Percentiles rank a stretch among this genome's conserved stretches.
These are phyloP conservation scores for Helicosporidium sp. DNA, from an alignment of 139 green algal genomes.

Conservation along the genomic window DNA sequence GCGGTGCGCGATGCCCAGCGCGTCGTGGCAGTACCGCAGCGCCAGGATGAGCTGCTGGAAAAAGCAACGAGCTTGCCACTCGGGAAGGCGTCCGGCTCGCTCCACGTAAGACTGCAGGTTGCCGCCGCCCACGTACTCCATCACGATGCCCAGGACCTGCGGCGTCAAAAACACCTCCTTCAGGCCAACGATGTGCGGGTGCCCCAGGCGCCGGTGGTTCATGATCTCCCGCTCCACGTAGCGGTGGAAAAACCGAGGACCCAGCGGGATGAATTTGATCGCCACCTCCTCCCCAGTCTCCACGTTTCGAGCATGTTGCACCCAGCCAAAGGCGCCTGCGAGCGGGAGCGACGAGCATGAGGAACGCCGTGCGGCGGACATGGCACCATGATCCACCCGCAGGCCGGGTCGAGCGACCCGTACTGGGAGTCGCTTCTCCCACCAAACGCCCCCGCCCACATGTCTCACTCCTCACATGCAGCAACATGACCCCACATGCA, in stretches of 20 bases:
- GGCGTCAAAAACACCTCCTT: slow-evolving; percentile 35
- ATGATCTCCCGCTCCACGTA: slow-evolving; percentile 41
- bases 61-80: slow-evolving; percentile 35
- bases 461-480: no score
- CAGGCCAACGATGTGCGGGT: slow-evolving; percentile 36
- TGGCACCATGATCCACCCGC: no score
- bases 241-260: slow-evolving; percentile 17
- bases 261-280: slow-evolving; percentile 32
- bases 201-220: slow-evolving; percentile 30
- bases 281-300: slow-evolving; percentile 23
- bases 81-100: slow-evolving; percentile 8
- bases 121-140: slow-evolving; percentile 48
- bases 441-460: no score
- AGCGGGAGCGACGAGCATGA: not conserved
- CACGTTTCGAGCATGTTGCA: slow-evolving; percentile 19
- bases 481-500: no score
- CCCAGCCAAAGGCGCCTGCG: slow-evolving; percentile 20
- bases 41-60: slow-evolving; percentile 46
- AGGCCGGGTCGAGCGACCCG: no score
- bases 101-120: slow-evolving; percentile 29
- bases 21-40: slow-evolving; percentile 35
- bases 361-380: not conserved
- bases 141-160: slow-evolving; percentile 33
- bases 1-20: slow-evolving; percentile 30
- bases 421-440: no score